These are phyloP conservation scores for Aspergillus sclerotioniger DNA, from an alignment of 495 filamentous ascomycete genomes.

Conservation along the genomic window DNA sequence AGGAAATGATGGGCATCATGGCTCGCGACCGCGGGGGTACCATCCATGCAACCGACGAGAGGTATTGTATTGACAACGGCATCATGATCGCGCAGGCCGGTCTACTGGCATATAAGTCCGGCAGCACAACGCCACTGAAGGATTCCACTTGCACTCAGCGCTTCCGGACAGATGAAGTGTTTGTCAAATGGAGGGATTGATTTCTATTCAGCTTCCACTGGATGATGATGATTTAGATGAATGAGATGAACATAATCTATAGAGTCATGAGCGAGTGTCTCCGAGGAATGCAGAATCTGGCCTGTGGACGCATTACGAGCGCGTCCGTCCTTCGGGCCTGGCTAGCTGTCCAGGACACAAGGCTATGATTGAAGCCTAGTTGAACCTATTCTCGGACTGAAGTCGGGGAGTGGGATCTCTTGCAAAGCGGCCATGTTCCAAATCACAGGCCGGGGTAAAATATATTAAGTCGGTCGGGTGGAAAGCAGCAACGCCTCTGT, in stretches of 20 bases:
- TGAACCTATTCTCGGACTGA: background rate
- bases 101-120: conserved; percentile 75
- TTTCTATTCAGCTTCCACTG: background rate
- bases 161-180: conserved; percentile 92
- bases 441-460: background rate
- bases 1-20: conserved; percentile 99
- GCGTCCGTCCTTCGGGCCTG: background rate
- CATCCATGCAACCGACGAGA: conserved; percentile 92
- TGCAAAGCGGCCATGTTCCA: background rate
- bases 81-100: conserved; percentile 99
- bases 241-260: conserved; percentile 1
- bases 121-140: conserved; percentile 70
- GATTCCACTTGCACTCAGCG: conserved; percentile 90
- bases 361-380: background rate
- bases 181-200: conserved; percentile 81
- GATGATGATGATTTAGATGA: conserved; percentile 6
- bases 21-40: conserved; percentile 84
- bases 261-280: background rate
- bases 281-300: background rate
- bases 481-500: background rate
- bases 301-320: background rate
- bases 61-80: conserved; percentile 98
- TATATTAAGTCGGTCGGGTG: background rate
- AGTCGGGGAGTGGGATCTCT: background rate
- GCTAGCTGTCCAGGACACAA: background rate